phyloP scores from a whole-genome alignment of 2,329 filamentous ascomycete genomes.

The Aspergillus sp. region DNA sequence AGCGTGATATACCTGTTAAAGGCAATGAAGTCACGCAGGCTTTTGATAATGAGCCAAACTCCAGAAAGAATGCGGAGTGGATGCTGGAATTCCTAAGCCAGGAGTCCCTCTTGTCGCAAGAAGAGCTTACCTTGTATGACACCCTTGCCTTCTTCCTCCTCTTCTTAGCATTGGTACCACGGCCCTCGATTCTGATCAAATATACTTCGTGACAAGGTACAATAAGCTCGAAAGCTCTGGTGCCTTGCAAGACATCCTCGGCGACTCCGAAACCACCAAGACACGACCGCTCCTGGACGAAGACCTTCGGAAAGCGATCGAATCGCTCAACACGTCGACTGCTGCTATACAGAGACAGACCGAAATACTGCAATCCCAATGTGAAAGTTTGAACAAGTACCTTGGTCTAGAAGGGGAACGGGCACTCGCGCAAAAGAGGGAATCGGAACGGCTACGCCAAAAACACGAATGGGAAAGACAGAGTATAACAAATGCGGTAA shows the following conservation, averaged over 20 bases:
- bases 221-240: conserved; percentile 34
- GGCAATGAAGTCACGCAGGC: conserved; percentile 28
- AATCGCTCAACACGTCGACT: conserved; percentile 38
- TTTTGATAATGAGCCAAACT: conserved; percentile 22
- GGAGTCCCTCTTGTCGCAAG: conserved; percentile 39
- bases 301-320: conserved; percentile 38
- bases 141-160: neutral
- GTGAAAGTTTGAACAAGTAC: conserved; percentile 29
- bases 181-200: neutral
- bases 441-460: conserved; percentile 31
- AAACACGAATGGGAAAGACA: conserved; percentile 39
- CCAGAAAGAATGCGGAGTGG: conserved; percentile 29
- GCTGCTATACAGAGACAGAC: conserved; percentile 34
- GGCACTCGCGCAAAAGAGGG: conserved; percentile 23
- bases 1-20: conserved; percentile 29
- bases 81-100: conserved; percentile 29
- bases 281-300: conserved; percentile 41
- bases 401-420: conserved; percentile 22
- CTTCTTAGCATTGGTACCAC: neutral
- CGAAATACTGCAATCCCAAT: conserved; percentile 32
- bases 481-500: conserved; percentile 33
- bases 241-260: conserved; percentile 28
- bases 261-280: conserved; percentile 26
- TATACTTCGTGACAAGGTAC: conserved; percentile 24
- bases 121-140: conserved; percentile 39